Evolutionary conservation across 2,329 filamentous ascomycete species (phyloP).

Genomic region (Pseudonectria foliicola): DNA sequence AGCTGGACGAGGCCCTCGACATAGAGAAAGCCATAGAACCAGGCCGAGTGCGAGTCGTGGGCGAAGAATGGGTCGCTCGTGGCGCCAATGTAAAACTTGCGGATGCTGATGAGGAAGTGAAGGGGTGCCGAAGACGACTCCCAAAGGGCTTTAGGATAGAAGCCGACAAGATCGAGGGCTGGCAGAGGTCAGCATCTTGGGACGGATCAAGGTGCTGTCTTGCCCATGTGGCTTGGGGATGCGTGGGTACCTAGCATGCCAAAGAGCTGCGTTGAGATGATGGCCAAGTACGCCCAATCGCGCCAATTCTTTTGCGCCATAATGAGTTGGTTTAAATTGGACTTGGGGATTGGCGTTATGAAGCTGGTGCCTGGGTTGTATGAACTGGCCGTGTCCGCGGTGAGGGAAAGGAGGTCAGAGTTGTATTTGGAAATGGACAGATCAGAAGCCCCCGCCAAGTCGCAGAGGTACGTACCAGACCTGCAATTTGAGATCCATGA

Average conservation of each 20-base stretch:
- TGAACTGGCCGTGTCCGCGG: too few relatives aligned
- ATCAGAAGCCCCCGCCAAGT: too few relatives aligned
- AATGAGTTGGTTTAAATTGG: neutral
- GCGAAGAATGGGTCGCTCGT: conserved; percentile 49
- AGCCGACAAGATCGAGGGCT: conserved; percentile 48
- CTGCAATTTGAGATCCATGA: too few relatives aligned
- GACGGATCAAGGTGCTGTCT: neutral
- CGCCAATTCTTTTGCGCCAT: conserved; percentile 23
- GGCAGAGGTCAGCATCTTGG: conserved; percentile 4
- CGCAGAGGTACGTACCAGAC: too few relatives aligned
- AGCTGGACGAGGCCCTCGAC: conserved; percentile 45
- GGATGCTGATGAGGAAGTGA: conserved; percentile 39
- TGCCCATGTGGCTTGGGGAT: neutral
- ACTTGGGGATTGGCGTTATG: neutral
- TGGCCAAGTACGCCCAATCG: conserved; percentile 30
- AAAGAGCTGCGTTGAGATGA: conserved; percentile 26
- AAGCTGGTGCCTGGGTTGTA: neutral
- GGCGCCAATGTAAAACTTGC: conserved; percentile 37
- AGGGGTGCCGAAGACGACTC: conserved; percentile 35
- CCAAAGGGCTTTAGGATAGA: conserved; percentile 44
- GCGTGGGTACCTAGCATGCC: conserved; percentile 31
- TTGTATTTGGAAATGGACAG: too few relatives aligned
- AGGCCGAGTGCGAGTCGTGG: conserved; percentile 32
- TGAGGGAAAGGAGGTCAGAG: too few relatives aligned
- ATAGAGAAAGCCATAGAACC: conserved; percentile 45